These are phyloP conservation scores for Dothideomycetes sp. DNA, from an alignment of 2,329 filamentous ascomycete species.

Conservation along the genomic window DNA sequence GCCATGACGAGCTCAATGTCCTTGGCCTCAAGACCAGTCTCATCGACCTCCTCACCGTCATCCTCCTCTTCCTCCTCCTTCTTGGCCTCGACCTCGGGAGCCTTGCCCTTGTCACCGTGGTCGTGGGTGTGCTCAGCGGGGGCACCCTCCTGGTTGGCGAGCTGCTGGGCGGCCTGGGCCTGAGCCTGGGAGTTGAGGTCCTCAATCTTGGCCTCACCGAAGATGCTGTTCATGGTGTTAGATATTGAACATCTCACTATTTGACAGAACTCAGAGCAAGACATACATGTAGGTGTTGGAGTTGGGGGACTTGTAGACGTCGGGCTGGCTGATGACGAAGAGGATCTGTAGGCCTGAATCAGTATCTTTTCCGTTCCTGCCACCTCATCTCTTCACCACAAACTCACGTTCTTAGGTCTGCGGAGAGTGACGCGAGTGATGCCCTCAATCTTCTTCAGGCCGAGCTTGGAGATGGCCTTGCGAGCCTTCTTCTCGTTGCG, in stretches of 20 bases:
- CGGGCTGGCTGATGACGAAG: slow-evolving; percentile 98
- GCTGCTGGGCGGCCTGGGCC: slow-evolving; percentile 89
- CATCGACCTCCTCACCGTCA: slow-evolving; percentile 91
- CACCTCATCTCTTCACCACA: background rate
- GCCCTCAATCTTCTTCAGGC: slow-evolving; percentile 88
- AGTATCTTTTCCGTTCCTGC: slow-evolving; percentile 3
- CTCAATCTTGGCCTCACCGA: slow-evolving; percentile 99
- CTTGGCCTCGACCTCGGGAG: slow-evolving; percentile 47
- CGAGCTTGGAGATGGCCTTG: slow-evolving; percentile 98
- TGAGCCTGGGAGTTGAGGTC: slow-evolving; percentile 98
- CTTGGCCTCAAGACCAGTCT: slow-evolving; percentile 91
- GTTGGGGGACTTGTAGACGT: slow-evolving; percentile 98
- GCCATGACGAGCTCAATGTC: slow-evolving; percentile 99
- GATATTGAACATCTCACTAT: slow-evolving; percentile 14
- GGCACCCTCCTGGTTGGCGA: slow-evolving; percentile 62
- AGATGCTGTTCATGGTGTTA: slow-evolving; percentile 57
- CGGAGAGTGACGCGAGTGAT: slow-evolving; percentile 97
- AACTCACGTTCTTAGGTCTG: slow-evolving; percentile 95
- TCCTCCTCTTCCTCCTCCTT: slow-evolving; percentile 74
- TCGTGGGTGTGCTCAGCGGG: slow-evolving; percentile 63
- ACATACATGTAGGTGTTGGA: slow-evolving; percentile 99
- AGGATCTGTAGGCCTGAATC: slow-evolving; percentile 62
- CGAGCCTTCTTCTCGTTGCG: slow-evolving; percentile 99
- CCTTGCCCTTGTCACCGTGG: slow-evolving; percentile 69
- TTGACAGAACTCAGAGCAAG: slow-evolving; percentile 10